Percentiles rank a stretch among this genome's conserved stretches.
Evolutionary conservation across 495 filamentous ascomycete species (phyloP).

Genomic region (Pyronema domesticum): DNA sequence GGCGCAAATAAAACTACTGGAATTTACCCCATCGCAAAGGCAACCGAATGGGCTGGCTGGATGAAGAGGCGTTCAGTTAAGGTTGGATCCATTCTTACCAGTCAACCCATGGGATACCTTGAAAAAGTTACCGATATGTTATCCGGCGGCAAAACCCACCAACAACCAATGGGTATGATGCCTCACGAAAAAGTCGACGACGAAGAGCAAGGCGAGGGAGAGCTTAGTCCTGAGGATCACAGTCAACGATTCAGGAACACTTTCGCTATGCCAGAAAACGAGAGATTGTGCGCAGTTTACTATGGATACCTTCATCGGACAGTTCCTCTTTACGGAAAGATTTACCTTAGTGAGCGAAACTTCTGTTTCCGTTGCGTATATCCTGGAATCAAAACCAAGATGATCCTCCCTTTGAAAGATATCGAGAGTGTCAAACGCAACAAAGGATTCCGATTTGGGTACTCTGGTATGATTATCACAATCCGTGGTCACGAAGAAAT

Average conservation of each 20-base stretch:
- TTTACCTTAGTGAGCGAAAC: constrained; percentile 78
- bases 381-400: constrained; percentile 76
- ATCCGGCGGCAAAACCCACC: constrained; percentile 74
- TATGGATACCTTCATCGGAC: constrained; percentile 77
- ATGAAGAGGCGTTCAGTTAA: constrained; percentile 53
- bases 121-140: constrained; percentile 97
- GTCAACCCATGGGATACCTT: constrained; percentile 91
- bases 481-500: constrained; percentile 89
- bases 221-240: constrained; percentile 41
- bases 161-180: constrained; percentile 49
- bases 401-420: constrained; percentile 80
- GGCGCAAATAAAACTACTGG: constrained; percentile 31
- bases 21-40: constrained; percentile 66
- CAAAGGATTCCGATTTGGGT: constrained; percentile 84
- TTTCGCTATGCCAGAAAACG: constrained; percentile 69
- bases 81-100: constrained; percentile 73
- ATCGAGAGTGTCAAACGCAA: constrained; percentile 91
- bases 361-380: constrained; percentile 89
- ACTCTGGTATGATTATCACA: constrained; percentile 76
- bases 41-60: constrained; percentile 68
- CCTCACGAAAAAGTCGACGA: constrained; percentile 37
- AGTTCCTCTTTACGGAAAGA: constrained; percentile 86
- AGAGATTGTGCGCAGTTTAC: constrained; percentile 79
- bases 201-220: constrained; percentile 44
- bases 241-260: constrained; percentile 69